Evolutionary conservation across 2,329 filamentous ascomycete species (phyloP).

Genomic region (Chrysoporthe puriensis): DNA sequence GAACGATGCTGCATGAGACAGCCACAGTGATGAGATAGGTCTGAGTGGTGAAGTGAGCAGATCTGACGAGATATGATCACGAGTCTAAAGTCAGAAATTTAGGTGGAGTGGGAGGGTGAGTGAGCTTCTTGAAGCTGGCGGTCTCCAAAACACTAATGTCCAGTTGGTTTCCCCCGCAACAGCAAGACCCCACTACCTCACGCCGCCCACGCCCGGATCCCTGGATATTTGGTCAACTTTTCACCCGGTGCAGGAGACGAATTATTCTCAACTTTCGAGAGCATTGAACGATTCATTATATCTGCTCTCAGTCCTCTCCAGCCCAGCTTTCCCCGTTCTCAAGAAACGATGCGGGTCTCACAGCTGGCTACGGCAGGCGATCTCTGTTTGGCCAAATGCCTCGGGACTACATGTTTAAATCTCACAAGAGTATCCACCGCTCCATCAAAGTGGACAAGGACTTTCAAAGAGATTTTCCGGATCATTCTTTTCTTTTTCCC

Average conservation of each 20-base stretch:
- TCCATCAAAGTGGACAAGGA: conserved; percentile 27
- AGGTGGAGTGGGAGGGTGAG: conserved; percentile 12
- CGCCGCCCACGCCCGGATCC: background rate
- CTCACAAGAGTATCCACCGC: conserved; percentile 26
- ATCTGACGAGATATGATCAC: conserved; percentile 1
- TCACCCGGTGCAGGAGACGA: background rate
- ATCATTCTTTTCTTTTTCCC: conserved; percentile 1
- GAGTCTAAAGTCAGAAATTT: conserved; percentile 3
- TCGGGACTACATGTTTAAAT: conserved; percentile 15
- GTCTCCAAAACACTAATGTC: conserved; percentile 19
- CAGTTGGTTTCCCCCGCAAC: conserved; percentile 22
- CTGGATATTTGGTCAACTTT: background rate
- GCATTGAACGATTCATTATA: background rate
- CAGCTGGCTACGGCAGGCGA: background rate
- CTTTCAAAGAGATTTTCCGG: conserved; percentile 24
- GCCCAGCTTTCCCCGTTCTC: background rate
- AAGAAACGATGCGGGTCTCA: background rate
- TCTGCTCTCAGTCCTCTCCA: background rate
- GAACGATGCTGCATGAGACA: background rate
- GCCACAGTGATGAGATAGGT: background rate
- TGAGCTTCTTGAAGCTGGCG: conserved; percentile 14
- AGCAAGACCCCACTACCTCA: conserved; percentile 12
- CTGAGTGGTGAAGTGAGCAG: background rate
- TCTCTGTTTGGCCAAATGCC: conserved; percentile 2
- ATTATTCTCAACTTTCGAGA: background rate